phyloP scores from a whole-genome alignment of 208 protist species.

The Naegleria lovaniensis region DNA sequence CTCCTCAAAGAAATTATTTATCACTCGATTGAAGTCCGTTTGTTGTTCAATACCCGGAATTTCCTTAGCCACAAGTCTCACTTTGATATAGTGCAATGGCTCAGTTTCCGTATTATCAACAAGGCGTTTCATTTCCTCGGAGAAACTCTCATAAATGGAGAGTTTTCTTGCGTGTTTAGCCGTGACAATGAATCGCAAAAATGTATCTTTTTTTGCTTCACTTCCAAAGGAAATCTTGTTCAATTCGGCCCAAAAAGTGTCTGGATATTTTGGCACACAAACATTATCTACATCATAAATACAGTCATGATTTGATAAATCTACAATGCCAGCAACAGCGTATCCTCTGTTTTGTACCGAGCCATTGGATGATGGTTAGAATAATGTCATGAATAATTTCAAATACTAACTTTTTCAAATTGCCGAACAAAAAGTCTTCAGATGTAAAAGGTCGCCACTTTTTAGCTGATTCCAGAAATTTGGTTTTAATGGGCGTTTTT shows the following conservation, averaged over 20 bases:
- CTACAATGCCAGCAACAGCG: neutral
- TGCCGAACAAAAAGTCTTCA: neutral
- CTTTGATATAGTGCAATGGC: neutral
- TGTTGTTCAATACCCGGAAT: neutral
- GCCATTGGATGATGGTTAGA: no score
- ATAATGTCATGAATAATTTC: no score
- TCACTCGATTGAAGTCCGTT: neutral
- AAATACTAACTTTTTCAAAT: neutral
- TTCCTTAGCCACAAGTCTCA: neutral
- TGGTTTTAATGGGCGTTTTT: conserved; percentile 1
- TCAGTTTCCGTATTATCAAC: neutral
- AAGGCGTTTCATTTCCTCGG: neutral
- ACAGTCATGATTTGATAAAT: conserved; percentile 14
- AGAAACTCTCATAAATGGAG: neutral
- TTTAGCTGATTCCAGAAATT: neutral
- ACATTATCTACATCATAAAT: neutral
- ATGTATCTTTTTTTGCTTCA: neutral
- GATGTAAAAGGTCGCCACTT: neutral
- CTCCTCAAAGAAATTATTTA: neutral
- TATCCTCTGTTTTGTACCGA: neutral
- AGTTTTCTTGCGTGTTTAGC: neutral
- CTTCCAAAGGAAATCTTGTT: neutral
- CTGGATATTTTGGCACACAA: neutral
- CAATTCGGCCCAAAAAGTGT: neutral
- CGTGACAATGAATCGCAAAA: neutral